Percentiles rank a stretch among this genome's conserved stretches.
These are phyloP conservation scores for Teunomyces stri DNA, from an alignment of 805 yeast species.

Conservation along the genomic window DNA sequence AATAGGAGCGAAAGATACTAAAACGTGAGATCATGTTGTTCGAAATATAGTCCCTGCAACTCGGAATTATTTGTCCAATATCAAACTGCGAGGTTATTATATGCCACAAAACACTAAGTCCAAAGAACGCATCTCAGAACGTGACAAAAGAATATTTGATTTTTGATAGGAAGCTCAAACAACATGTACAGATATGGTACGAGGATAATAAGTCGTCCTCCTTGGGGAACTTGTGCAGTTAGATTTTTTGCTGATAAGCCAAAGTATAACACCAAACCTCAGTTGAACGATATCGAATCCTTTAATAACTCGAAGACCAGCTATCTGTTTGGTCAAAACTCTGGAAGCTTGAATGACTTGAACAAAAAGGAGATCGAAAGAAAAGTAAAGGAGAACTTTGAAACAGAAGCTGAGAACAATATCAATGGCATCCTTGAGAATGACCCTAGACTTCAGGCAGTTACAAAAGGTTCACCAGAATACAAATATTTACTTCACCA, in stretches of 20 bases:
- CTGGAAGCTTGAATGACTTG: conserved; percentile 17
- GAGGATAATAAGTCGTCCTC: background rate
- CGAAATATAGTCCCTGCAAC: background rate
- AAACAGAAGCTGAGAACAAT: conserved; percentile 11
- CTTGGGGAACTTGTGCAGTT: background rate
- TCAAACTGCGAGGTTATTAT: too few species aligned
- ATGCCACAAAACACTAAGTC: background rate
- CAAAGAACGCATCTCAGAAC: background rate
- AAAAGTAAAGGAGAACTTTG: conserved; percentile 9
- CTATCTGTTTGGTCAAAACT: conserved; percentile 26
- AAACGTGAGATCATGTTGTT: background rate
- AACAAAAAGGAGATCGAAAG: conserved; percentile 11
- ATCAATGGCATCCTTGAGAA: conserved; percentile 24
- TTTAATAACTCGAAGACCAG: conserved; percentile 35
- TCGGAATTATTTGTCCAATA: background rate
- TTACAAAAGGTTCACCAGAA: conserved; percentile 34
- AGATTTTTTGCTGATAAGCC: conserved; percentile 1
- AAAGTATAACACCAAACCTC: background rate
- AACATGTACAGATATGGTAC: background rate
- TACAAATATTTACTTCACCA: conserved; percentile 30
- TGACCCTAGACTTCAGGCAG: conserved; percentile 29
- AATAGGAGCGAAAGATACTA: background rate
- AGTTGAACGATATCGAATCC: conserved; percentile 25
- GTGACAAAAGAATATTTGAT: background rate
- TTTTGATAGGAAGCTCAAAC: too few species aligned